phyloP scores from a whole-genome alignment of 352 stramenopile species.

The Pythium sukuiense region DNA sequence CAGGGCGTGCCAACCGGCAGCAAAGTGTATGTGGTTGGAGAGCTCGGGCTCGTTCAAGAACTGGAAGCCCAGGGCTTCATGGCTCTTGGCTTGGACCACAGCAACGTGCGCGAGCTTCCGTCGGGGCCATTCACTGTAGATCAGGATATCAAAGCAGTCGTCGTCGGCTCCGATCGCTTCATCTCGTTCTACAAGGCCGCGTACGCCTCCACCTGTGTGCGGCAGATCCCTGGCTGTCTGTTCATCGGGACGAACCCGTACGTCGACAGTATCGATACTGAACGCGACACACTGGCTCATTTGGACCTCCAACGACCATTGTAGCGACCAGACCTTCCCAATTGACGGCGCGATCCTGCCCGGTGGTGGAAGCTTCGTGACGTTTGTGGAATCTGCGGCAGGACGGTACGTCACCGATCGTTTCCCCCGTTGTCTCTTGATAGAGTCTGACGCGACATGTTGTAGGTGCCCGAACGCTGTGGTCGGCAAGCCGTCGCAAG shows the following conservation, averaged over 20 bases:
- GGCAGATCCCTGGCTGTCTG: slow-evolving; percentile 66
- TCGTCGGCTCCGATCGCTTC: slow-evolving; percentile 77
- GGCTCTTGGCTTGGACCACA: slow-evolving; percentile 65
- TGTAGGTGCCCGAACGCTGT: slow-evolving; percentile 63
- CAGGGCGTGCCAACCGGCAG: slow-evolving; percentile 50
- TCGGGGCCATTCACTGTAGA: slow-evolving; percentile 60
- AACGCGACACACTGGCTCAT: not conserved
- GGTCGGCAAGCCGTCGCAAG: slow-evolving; percentile 83
- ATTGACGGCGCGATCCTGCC: slow-evolving; percentile 72
- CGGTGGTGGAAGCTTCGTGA: slow-evolving; percentile 66
- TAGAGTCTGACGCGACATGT: too few species aligned
- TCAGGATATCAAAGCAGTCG: slow-evolving; percentile 65
- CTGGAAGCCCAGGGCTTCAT: slow-evolving; percentile 61
- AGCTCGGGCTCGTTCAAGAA: slow-evolving; percentile 65
- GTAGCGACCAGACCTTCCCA: slow-evolving; percentile 78
- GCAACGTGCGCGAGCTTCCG: slow-evolving; percentile 65
- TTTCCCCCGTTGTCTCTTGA: not conserved
- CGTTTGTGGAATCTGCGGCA: slow-evolving; percentile 63
- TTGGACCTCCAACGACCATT: not conserved
- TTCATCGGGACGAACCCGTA: slow-evolving; percentile 87
- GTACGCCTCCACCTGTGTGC: slow-evolving; percentile 71
- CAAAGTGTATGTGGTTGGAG: slow-evolving; percentile 85
- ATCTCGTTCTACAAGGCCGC: slow-evolving; percentile 79
- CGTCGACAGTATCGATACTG: slow-evolving; percentile 12
- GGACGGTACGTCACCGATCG: slow-evolving; percentile 44